phyloP scores from a whole-genome alignment of 441 rosid genomes.

The Jatropha multifida region DNA sequence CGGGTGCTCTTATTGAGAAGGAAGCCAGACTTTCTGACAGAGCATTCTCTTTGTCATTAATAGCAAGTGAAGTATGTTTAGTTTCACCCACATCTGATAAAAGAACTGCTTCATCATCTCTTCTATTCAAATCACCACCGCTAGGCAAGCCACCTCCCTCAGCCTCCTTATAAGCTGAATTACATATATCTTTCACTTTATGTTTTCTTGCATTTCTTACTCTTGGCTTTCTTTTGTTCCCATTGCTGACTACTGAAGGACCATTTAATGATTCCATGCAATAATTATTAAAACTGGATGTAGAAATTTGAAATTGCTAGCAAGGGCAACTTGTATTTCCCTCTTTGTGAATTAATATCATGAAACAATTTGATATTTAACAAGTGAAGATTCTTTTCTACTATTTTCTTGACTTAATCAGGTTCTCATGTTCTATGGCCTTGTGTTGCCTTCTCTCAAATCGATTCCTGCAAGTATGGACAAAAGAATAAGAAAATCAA shows the following conservation, averaged over 20 bases:
- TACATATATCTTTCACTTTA: constrained; percentile 14
- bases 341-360: neutral
- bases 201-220: constrained; percentile 13
- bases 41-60: constrained; percentile 16
- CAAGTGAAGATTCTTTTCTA: neutral
- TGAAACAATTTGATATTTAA: neutral
- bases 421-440: neutral
- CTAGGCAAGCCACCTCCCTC: constrained; percentile 24
- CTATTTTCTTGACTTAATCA: neutral
- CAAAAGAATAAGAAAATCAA: neutral
- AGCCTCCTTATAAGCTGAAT: constrained; percentile 23
- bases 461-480: neutral
- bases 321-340: neutral
- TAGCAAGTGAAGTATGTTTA: constrained; percentile 18
- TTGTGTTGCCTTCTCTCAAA: neutral
- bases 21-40: constrained; percentile 16
- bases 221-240: constrained; percentile 15
- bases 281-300: neutral
- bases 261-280: constrained; percentile 19
- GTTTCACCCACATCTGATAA: constrained; percentile 21
- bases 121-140: constrained; percentile 23
- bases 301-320: neutral
- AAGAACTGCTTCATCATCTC: constrained; percentile 19
- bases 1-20: constrained; percentile 23
- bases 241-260: constrained; percentile 19